A percentile compares a stretch with the other conserved stretches of the same genome.
These are phyloP conservation scores for Cyberlindnera suaveolens DNA, from an alignment of 805 yeast species.

Conservation along the genomic window DNA sequence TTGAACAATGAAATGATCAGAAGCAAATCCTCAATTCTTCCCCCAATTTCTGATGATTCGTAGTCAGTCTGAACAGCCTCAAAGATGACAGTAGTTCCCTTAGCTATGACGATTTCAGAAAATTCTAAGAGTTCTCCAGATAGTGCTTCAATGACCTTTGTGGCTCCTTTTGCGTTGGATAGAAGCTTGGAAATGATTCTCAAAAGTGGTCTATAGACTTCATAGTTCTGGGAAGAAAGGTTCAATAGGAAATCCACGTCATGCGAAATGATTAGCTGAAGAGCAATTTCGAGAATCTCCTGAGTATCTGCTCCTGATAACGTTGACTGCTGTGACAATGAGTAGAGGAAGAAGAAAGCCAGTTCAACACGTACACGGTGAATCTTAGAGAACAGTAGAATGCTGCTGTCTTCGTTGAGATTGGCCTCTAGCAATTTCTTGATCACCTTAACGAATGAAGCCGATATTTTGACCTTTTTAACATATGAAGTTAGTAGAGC, in stretches of 20 bases:
- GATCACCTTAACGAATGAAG: constrained; percentile 34
- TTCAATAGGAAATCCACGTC: constrained; percentile 43
- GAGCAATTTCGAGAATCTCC: constrained; percentile 26
- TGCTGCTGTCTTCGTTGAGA: constrained; percentile 43
- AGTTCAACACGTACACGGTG: constrained; percentile 62
- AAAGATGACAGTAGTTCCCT: constrained; percentile 56
- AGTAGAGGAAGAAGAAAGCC: constrained; percentile 38
- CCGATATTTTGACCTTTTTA: constrained; percentile 30
- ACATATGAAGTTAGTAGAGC: constrained; percentile 67
- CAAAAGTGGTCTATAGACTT: constrained; percentile 52
- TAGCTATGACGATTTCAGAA: constrained; percentile 58
- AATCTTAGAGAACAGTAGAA: constrained; percentile 41
- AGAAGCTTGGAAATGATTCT: constrained; percentile 49
- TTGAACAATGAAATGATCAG: constrained; percentile 61
- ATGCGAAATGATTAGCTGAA: constrained; percentile 41
- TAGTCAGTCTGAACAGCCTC: constrained; percentile 54
- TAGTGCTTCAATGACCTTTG: constrained; percentile 38
- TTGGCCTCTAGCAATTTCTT: constrained; percentile 46
- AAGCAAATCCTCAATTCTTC: constrained; percentile 58
- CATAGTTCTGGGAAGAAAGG: constrained; percentile 32
- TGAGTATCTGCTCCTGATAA: constrained; percentile 13
- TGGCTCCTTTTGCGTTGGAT: constrained; percentile 35
- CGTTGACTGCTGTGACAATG: constrained; percentile 8
- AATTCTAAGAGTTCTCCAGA: constrained; percentile 49
- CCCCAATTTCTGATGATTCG: constrained; percentile 29